Evolutionary conservation across 345 rosid species (phyloP).

Genomic region (Lepidium sativum): DNA sequence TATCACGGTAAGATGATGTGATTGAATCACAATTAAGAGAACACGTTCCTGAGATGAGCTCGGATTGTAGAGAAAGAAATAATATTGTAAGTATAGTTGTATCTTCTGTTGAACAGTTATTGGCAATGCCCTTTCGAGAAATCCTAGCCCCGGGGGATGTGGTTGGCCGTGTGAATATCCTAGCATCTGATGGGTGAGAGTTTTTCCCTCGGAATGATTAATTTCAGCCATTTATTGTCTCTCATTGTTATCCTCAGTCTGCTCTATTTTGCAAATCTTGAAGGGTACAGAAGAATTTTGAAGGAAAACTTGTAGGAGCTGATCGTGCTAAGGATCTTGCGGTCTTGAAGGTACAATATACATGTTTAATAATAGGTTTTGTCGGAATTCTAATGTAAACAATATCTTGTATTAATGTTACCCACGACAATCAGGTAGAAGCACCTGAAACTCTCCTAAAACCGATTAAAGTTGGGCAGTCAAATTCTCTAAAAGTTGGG

Average conservation of each 20-base stretch:
- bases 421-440: constrained; percentile 48
- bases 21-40: not conserved
- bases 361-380: not conserved
- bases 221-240: not conserved
- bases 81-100: not conserved
- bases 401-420: not conserved
- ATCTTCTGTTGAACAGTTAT: constrained; percentile 42
- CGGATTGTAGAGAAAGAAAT: not conserved
- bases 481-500: constrained; percentile 83
- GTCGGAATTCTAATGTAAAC: not conserved
- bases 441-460: constrained; percentile 66
- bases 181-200: constrained; percentile 88
- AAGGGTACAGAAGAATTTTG: constrained; percentile 90
- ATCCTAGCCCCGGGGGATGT: constrained; percentile 75
- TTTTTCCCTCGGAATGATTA: not conserved
- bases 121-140: constrained; percentile 86
- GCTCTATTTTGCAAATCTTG: constrained; percentile 14
- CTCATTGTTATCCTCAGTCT: constrained; percentile 9
- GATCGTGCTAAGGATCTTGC: constrained; percentile 94
- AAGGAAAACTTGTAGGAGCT: constrained; percentile 84
- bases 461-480: constrained; percentile 72
- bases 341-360: constrained; percentile 56
- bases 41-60: not conserved
- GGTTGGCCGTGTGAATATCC: constrained; percentile 87
- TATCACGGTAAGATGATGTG: constrained; percentile 66